Evolutionary conservation across 768 basidiomycete species (phyloP), one percentile per base, ranked within the genome.

Genomic region (Pulveroboletus sp.): DNA sequence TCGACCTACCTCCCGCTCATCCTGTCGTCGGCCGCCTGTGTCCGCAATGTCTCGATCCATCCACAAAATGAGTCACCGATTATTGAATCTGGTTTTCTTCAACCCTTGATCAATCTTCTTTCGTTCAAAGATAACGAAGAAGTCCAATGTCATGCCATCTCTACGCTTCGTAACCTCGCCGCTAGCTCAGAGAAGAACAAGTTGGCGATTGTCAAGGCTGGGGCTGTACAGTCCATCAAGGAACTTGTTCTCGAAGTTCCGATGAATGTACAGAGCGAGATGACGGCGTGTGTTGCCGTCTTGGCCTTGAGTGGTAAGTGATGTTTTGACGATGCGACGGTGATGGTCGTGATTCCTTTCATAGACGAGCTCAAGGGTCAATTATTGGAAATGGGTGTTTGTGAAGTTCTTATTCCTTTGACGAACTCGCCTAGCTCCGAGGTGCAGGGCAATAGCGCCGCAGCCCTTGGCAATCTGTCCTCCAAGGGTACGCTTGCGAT

Each of bases 101-200:
- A 92, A 61, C 97, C 97, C 1, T 74, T 99, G 34, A 97, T 99
- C 67, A 94, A 92, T 64, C 79, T 99, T 27, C 75, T 99, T 19
- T 91, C 94, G 2, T 98, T 97, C 75, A 97, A 97, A 68, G 97
- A 99, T 69, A 98, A 98, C 62, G 97, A 99, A 72, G 97, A 99
- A 70, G 94, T 99, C 20, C 97, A 99, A 66, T 98, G 97, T 63
- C 97, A 99, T 61, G 97, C 97, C 17, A 99, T 99, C 56, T 95
- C 93, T 12, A 99, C 97, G 0, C 75, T 99, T 38, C 82, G 97
- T 14, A 99, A 99, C 64, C 79, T 99, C 14, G 97, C 97, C 2
- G 97, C 97, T 4, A 93, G 90, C 62, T 91, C 88, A 29, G 95
- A 98, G 75, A 92, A 94, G 78, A 99, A 98, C 75, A 99, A 98